Conservation (phyloP, 192 early-diverging fungal genomes). For the Linnemannia zychae region DNA sequence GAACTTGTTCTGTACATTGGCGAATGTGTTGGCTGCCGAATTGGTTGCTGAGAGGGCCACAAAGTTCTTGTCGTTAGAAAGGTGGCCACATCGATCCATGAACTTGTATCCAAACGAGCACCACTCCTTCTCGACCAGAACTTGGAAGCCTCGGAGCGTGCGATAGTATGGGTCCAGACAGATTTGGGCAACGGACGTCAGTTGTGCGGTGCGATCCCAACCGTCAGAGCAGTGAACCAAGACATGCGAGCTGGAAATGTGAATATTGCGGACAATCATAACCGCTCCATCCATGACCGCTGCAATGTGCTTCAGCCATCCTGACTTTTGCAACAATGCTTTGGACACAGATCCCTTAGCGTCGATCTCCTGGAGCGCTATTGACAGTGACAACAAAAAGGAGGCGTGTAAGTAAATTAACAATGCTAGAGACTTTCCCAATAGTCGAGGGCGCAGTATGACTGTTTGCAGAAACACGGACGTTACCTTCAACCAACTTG, state of each 20-base stretch:
- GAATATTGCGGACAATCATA: slow-evolving; percentile 85
- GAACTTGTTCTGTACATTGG: slow-evolving; percentile 71
- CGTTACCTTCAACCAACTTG: slow-evolving; percentile 85
- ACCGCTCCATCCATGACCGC: slow-evolving; percentile 85
- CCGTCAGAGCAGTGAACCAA: slow-evolving; percentile 99
- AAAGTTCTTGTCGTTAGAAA: slow-evolving; percentile 83
- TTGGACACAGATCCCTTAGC: slow-evolving; percentile 62
- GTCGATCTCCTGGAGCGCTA: slow-evolving; percentile 69
- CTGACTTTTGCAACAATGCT: slow-evolving; percentile 73
- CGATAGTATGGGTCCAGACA: slow-evolving; percentile 98
- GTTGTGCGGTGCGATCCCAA: slow-evolving; percentile 98
- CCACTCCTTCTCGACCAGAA: slow-evolving; percentile 98
- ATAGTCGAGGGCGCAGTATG: background rate
- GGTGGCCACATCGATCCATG: slow-evolving; percentile 90
- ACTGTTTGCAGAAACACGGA: background rate
- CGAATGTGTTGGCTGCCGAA: slow-evolving; percentile 71
- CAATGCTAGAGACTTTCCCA: background rate
- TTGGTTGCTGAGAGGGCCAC: slow-evolving; percentile 64
- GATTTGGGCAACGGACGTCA: slow-evolving; percentile 89
- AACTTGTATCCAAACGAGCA: slow-evolving; percentile 98
- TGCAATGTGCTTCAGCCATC: slow-evolving; percentile 91
- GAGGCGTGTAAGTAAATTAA: background rate
- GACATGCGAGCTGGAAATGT: slow-evolving; percentile 83
- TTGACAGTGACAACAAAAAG: background rate
- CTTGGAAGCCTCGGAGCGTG: slow-evolving; percentile 90